Conservation (phyloP, 495 filamentous ascomycete species). For the Cladorrhinum samala region DNA sequence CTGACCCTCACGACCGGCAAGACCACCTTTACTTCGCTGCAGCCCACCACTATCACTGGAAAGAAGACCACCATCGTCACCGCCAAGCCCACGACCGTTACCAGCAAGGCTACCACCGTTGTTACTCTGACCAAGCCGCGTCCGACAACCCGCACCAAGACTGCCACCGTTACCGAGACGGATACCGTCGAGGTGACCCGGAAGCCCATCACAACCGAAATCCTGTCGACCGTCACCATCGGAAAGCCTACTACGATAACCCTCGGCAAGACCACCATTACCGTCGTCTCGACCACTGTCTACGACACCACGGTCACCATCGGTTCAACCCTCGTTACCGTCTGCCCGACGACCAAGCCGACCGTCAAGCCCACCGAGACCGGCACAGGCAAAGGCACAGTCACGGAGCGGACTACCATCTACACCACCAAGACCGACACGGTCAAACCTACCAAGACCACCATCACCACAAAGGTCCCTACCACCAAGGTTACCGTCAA, state of each 20-base stretch:
- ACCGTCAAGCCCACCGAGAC: neutral
- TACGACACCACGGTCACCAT: slow-evolving; percentile 4
- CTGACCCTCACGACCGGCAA: neutral
- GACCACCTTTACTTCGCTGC: neutral
- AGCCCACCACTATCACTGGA: neutral
- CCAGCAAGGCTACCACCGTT: neutral
- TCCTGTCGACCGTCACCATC: slow-evolving; percentile 3
- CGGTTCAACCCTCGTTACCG: slow-evolving; percentile 2
- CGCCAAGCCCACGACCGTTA: neutral
- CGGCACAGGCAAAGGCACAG: neutral
- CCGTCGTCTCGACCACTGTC: slow-evolving; percentile 1
- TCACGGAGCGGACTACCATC: neutral
- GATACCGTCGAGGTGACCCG: slow-evolving; percentile 1
- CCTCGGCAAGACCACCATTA: slow-evolving; percentile 3
- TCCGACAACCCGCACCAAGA: neutral
- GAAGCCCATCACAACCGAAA: neutral
- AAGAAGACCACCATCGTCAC: neutral
- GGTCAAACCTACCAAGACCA: neutral
- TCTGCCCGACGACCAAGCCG: slow-evolving; percentile 1
- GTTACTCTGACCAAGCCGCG: neutral
- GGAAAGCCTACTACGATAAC: slow-evolving; percentile 1
- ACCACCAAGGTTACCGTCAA: neutral
- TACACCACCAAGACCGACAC: neutral
- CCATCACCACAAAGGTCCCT: neutral
- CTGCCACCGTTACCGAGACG: neutral